Conservation (phyloP, 805 yeast genomes). For the Saturnispora quitensis region DNA sequence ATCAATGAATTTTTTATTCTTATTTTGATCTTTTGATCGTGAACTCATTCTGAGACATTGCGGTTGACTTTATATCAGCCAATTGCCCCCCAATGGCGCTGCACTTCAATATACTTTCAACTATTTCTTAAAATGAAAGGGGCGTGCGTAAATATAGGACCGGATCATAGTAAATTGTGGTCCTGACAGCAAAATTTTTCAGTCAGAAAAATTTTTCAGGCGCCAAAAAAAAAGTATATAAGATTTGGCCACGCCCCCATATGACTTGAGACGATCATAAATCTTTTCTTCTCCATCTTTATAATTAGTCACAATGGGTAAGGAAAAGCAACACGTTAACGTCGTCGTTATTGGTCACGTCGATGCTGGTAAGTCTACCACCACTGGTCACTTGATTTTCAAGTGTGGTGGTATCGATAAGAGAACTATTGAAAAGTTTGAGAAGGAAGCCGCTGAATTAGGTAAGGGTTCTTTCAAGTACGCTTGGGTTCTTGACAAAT, state of each 20-base stretch:
- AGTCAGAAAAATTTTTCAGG: conserved; percentile 1
- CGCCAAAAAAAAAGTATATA: conserved; percentile 3
- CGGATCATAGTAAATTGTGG: conserved; percentile 1
- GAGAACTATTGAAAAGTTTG: conserved; percentile 66
- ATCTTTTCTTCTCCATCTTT: conserved; percentile 3
- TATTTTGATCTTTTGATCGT: no score
- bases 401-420: conserved; percentile 99
- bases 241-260: conserved; percentile 4
- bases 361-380: conserved; percentile 98
- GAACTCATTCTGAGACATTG: no score
- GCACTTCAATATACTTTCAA: not conserved
- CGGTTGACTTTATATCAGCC: not conserved
- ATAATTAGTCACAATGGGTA: conserved; percentile 45
- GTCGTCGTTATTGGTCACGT: conserved; percentile 99
- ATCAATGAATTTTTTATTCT: not conserved
- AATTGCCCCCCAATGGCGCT: not conserved
- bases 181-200: conserved; percentile 3
- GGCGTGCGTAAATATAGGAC: conserved; percentile 1
- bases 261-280: not conserved
- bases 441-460: conserved; percentile 93
- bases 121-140: not conserved
- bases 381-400: conserved; percentile 98
- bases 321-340: conserved; percentile 97
- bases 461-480: conserved; percentile 97
- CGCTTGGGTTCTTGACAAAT: conserved; percentile 96